These are phyloP conservation scores for Ogataea ramenticola DNA, from an alignment of 805 yeast genomes.

Conservation along the genomic window DNA sequence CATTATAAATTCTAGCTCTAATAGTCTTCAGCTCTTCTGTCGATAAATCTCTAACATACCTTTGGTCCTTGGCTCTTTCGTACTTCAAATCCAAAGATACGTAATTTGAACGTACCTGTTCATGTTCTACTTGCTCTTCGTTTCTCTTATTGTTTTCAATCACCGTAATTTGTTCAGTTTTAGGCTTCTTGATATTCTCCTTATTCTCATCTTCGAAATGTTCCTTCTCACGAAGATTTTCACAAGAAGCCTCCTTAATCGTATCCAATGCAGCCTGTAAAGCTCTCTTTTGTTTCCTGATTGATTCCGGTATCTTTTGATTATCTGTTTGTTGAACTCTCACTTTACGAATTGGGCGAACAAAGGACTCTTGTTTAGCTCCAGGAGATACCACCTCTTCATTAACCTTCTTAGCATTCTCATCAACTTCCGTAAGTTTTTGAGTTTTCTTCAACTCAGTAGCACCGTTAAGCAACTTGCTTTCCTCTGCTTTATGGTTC, in stretches of 20 bases:
- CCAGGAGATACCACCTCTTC: no score
- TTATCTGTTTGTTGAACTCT: no score
- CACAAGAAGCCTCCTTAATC: background rate
- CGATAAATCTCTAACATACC: background rate
- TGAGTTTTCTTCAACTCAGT: no score
- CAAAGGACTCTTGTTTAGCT: no score
- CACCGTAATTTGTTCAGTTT: no score
- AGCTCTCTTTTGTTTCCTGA: background rate
- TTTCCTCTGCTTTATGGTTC: background rate
- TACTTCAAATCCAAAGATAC: background rate
- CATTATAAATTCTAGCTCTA: background rate
- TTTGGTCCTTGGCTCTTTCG: background rate
- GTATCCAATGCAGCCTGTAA: background rate
- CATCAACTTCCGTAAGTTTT: no score
- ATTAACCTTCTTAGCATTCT: no score
- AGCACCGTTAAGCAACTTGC: no score
- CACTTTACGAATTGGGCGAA: no score
- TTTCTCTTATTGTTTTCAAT: background rate
- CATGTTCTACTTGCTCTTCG: background rate
- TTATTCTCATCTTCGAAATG: background rate
- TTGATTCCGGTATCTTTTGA: no score
- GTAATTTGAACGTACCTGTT: no score
- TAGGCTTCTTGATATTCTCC: background rate
- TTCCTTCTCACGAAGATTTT: background rate
- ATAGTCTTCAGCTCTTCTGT: background rate